A percentile compares a stretch with the other conserved stretches of the same genome.
Evolutionary conservation across 1,284 basidiomycete species (phyloP).

Genomic region (Rhodotorula sp.): DNA sequence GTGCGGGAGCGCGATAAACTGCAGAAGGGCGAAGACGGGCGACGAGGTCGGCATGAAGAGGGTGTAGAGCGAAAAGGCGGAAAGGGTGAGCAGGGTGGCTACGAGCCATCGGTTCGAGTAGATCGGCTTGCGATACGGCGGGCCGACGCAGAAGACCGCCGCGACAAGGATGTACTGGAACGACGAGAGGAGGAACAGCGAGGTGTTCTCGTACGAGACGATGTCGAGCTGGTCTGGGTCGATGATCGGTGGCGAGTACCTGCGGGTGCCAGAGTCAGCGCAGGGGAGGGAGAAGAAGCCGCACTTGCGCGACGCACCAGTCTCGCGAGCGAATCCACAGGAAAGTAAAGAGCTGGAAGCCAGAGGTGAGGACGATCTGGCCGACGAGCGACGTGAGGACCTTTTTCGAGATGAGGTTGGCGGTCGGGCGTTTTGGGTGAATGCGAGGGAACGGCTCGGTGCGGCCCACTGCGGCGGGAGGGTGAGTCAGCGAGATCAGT

Average conservation of each 20-base stretch:
- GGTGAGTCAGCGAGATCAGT: background rate
- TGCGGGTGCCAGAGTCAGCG: conserved; percentile 22
- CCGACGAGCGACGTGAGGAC: conserved; percentile 91
- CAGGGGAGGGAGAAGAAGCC: background rate
- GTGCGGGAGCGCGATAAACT: conserved; percentile 73
- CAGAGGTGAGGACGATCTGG: conserved; percentile 83
- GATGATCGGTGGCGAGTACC: conserved; percentile 60
- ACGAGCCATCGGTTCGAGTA: conserved; percentile 91
- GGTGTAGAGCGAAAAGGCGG: conserved; percentile 70
- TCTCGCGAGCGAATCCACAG: conserved; percentile 79
- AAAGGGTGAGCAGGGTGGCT: conserved; percentile 61
- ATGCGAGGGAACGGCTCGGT: conserved; percentile 85
- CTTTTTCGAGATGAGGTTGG: conserved; percentile 92
- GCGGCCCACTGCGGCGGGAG: conserved; percentile 70
- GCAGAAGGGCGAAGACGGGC: conserved; percentile 65
- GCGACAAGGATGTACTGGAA: conserved; percentile 99
- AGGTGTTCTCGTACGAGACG: conserved; percentile 91
- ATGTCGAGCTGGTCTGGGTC: conserved; percentile 77
- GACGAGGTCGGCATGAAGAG: conserved; percentile 66
- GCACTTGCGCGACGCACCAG: conserved; percentile 59
- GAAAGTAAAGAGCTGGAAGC: conserved; percentile 82
- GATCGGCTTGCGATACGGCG: conserved; percentile 91
- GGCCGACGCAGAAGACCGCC: conserved; percentile 94
- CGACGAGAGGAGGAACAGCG: conserved; percentile 87
- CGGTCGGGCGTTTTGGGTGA: conserved; percentile 87